These are phyloP conservation scores for Colletotrichum sp. DNA, from an alignment of 2,329 filamentous ascomycete species.

Conservation along the genomic window DNA sequence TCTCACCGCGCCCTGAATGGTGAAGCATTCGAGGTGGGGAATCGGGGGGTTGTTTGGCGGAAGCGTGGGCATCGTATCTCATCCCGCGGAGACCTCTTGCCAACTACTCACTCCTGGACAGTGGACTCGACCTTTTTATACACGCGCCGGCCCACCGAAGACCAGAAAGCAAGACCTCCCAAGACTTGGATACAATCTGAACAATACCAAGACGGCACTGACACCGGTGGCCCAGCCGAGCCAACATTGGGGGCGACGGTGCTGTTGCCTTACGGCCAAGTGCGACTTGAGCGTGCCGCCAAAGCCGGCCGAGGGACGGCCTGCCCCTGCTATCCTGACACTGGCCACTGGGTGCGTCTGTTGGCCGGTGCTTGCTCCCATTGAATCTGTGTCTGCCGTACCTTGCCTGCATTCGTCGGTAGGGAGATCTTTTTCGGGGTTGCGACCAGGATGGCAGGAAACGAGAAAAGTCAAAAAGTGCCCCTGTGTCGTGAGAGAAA, in stretches of 20 bases:
- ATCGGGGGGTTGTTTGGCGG: not conserved
- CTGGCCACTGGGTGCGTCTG: not conserved
- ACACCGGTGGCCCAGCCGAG: not conserved
- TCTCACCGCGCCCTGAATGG: not conserved
- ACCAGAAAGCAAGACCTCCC: not conserved
- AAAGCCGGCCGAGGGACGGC: not conserved
- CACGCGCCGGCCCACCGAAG: not conserved
- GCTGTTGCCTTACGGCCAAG: not conserved
- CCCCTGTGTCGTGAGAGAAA: not conserved
- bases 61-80: not conserved
- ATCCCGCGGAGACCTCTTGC: not conserved
- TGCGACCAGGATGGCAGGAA: not conserved
- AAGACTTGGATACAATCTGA: not conserved
- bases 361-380: not conserved
- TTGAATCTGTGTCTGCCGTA: not conserved
- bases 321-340: not conserved
- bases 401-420: not conserved
- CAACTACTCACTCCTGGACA: not conserved
- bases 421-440: not conserved
- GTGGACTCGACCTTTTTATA: not conserved
- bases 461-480: not conserved
- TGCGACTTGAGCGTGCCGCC: constrained; percentile 1
- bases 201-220: not conserved
- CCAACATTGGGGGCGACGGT: not conserved
- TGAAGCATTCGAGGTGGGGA: not conserved